Conservation (phyloP, 352 stramenopile genomes). For the Bremia lactucae region DNA sequence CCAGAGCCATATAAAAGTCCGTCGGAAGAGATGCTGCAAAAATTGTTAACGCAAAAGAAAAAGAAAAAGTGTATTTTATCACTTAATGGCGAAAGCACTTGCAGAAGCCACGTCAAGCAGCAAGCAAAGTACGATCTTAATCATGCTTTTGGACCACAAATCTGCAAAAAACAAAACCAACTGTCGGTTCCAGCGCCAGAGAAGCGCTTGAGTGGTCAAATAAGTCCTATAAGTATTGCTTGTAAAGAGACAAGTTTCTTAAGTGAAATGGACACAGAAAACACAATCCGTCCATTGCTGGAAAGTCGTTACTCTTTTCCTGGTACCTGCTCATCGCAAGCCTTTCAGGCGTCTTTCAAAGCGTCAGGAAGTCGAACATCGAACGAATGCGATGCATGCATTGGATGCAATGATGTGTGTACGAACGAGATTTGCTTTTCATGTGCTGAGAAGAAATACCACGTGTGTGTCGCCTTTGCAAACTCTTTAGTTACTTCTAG, state of each 20-base stretch:
- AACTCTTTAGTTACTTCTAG: slow-evolving; percentile 18
- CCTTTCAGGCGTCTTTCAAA: slow-evolving; percentile 12
- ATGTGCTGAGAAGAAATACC: slow-evolving; percentile 67
- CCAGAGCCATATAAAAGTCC: background rate
- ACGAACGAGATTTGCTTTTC: slow-evolving; percentile 51
- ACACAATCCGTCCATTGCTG: slow-evolving; percentile 3
- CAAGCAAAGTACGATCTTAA: slow-evolving; percentile 4
- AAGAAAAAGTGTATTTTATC: background rate
- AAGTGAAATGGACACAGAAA: slow-evolving; percentile 11
- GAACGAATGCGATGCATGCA: slow-evolving; percentile 61
- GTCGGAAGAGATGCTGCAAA: background rate
- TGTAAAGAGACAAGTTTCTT: slow-evolving; percentile 3
- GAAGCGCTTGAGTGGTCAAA: slow-evolving; percentile 5
- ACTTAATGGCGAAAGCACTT: background rate
- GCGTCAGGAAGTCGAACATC: slow-evolving; percentile 19
- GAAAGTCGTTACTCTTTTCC: slow-evolving; percentile 7
- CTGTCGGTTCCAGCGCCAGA: slow-evolving; percentile 6
- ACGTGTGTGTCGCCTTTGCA: slow-evolving; percentile 40
- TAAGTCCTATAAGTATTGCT: slow-evolving; percentile 8
- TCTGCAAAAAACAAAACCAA: slow-evolving; percentile 7
- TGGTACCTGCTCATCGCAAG: slow-evolving; percentile 8
- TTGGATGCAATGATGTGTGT: slow-evolving; percentile 72
- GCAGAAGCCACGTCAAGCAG: slow-evolving; percentile 1
- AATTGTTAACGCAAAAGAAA: background rate
- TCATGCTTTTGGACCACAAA: slow-evolving; percentile 2